Evolutionary conservation across 2,329 filamentous ascomycete genomes (phyloP).

Genomic region (Aureobasidium sp.): DNA sequence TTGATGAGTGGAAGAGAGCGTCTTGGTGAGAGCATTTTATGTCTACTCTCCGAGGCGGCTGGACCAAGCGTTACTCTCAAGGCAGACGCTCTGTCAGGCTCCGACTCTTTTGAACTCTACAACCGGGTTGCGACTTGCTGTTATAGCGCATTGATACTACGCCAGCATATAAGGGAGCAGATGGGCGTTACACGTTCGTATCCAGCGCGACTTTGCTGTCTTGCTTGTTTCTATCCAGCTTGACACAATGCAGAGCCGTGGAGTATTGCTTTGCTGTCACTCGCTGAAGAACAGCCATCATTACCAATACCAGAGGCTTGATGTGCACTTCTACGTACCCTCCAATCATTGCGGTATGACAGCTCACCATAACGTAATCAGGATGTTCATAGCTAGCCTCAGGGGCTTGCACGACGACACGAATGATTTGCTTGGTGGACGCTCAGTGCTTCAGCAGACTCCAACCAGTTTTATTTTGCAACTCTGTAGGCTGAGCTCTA

Average conservation of each 20-base stretch:
- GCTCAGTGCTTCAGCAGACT: not conserved
- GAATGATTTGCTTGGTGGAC: not conserved
- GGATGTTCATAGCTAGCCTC: not conserved
- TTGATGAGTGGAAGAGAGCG: not conserved
- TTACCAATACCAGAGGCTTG: not conserved
- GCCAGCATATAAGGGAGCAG: not conserved
- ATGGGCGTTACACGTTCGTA: not conserved
- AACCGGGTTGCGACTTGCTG: not conserved
- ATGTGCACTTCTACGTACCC: not conserved
- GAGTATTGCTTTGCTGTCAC: not conserved
- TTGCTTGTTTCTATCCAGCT: not conserved
- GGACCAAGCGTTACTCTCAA: not conserved
- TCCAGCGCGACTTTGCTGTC: too few relatives aligned
- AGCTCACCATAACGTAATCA: not conserved
- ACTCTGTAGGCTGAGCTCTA: not conserved
- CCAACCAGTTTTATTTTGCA: not conserved
- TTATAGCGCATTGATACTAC: not conserved
- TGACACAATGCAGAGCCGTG: not conserved
- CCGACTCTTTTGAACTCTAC: not conserved
- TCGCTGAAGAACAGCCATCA: not conserved
- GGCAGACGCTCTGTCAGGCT: not conserved
- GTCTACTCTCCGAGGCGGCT: not conserved
- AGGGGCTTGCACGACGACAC: not conserved
- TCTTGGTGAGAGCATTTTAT: not conserved
- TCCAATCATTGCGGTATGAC: not conserved